phyloP scores from a whole-genome alignment of 768 basidiomycete genomes.

The Lanmaoa rubissima region DNA sequence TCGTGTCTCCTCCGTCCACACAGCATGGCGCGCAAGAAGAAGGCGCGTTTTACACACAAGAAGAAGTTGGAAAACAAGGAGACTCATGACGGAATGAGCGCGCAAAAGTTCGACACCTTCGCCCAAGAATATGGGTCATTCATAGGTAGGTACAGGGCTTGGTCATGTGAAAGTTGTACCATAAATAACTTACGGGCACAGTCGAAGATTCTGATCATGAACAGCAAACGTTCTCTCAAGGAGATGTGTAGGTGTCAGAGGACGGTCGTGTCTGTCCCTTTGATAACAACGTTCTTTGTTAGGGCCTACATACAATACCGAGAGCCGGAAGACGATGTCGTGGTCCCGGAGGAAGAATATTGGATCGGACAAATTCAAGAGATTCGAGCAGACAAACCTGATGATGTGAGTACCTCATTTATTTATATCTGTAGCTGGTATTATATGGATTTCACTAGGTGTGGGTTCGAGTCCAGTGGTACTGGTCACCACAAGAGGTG shows the following conservation, averaged over 20 bases:
- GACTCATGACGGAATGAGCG: constrained; percentile 5
- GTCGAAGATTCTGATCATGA: constrained; percentile 16
- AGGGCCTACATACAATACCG: constrained; percentile 36
- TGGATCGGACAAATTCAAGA: constrained; percentile 53
- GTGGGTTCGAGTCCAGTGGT: constrained; percentile 56
- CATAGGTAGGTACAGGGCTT: constrained; percentile 13
- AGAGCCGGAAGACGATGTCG: not conserved
- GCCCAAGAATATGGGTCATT: constrained; percentile 9
- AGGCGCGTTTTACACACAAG: constrained; percentile 12
- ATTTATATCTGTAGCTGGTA: not conserved
- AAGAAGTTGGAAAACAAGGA: constrained; percentile 8
- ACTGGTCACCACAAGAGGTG: constrained; percentile 50
- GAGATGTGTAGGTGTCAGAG: constrained; percentile 34
- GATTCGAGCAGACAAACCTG: constrained; percentile 36
- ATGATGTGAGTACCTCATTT: constrained; percentile 25
- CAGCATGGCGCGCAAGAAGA: constrained; percentile 28
- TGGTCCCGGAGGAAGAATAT: constrained; percentile 37
- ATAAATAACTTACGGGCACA: not conserved
- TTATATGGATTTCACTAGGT: constrained; percentile 35
- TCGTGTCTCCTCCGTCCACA: constrained; percentile 3
- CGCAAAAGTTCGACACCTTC: constrained; percentile 15
- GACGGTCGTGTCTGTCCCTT: not conserved
- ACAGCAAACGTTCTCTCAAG: constrained; percentile 25
- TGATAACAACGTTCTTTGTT: not conserved
- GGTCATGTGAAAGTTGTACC: not conserved